Base-by-base conservation (phyloP, 208 protist genomes). In the Trypanosoma lewisi region DNA sequence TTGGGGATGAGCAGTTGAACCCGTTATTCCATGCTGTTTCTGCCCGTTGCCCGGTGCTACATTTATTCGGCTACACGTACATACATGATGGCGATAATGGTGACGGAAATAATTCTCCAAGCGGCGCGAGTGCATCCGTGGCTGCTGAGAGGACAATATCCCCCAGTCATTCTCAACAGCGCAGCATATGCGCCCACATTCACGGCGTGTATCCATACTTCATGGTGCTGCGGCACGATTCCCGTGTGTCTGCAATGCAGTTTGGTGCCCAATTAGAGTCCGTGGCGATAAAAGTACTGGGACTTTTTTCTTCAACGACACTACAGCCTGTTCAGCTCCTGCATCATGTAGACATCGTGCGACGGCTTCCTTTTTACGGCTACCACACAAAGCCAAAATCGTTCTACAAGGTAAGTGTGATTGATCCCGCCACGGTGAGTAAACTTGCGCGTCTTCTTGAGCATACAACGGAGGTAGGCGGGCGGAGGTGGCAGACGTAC, bases 191-290 rank as follows among this genome's bases (percentile, higher is more conserved):
- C 61, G 68, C 87, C 6, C 88, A 95, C 59, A 66, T 95, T 1
- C 88, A 95, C 62, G 83, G 85, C 6, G 69, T 85, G 37, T 91
- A 91, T 56, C 88, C 88, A 14, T 89, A 85, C 62, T 84, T 95
- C 51, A 70, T 83, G 36, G 83, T 90, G 17, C 75, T 73, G 23
- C 81, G 80, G 45, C 73, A 83, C 68, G 68, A 84, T 58, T 57
- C 41, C 21, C 42, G 57, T 48, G 64, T 89, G n/a, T 75, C 78
- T 27, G 69, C 78, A 0, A 71, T 63, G 37, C 78, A 95, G 79
- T 89, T 95, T 52, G 88, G 77, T 16, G 83, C 85, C 1, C 83
- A 91, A 68, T 73, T 95, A 6, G 88, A 95, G 67, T 36, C 77
- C 0, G 75, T 89, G 21, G 81, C 75, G n/a, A 23, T 25, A 14